Base-by-base conservation (phyloP, 805 yeast species). In the Millerozyma miso region DNA sequence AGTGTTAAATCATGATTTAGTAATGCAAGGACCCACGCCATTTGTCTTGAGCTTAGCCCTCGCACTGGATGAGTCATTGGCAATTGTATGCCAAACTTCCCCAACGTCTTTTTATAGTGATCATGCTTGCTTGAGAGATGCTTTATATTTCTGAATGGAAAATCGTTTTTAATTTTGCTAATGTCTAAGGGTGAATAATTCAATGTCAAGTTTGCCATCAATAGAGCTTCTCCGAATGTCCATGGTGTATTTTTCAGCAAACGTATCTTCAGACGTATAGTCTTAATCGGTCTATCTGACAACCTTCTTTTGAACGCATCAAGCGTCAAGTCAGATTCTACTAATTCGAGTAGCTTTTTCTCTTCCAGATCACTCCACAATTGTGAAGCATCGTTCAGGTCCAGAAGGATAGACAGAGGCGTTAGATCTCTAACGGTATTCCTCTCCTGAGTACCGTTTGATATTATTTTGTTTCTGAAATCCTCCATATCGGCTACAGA, bases 1-100 rank as follows among this genome's bases (percentile, higher is more conserved):
- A 39, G 31, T 3, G 58, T 48, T 33, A 50, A 33, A 38, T 50
- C 56, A 35, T 40, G 35, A 14, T 23, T 15, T 14, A 43, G 17
- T 18, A 44, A 48, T 14, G 33, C 36, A 13, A 43, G 23, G 19
- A 52, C 38, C 1, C 12, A 33, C 5, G 48, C 43, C 14, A 48
- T 36, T 16, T 53, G 54, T 2, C 38, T 26, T 5, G 12, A 4
- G 3, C 43, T 4, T 51, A 52, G 50, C 15, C 26, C 15, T 7
- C 14, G 8, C 26, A n/a, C 37, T 34, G 5, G 6, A n/a, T 7
- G 14, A 13, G 7, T 32, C 7, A 32, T 5, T 8, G 34, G 34
- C 14, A 32, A 32, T 15, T 32, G 7, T 6, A 32, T 15, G 7
- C 17, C 34, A 6, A 32, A 7, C n/a, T 6, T 32, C n/a, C 14